Evolutionary conservation across 148 eudicot genomes (phyloP), one percentile per base, ranked within the genome.

Genomic region (Rhododendron mucronatum): DNA sequence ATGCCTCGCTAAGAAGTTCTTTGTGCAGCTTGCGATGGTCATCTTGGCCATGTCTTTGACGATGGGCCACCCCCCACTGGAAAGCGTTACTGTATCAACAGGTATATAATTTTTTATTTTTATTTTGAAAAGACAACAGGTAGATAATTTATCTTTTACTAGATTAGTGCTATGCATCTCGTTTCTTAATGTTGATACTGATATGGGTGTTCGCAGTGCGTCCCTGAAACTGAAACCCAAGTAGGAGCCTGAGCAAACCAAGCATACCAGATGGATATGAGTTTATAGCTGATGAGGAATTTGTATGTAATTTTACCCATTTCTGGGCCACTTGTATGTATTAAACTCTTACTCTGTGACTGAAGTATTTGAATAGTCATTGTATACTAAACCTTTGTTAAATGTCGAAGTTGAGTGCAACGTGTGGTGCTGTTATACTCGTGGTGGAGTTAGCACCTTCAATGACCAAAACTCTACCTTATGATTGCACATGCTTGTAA

Each of bases 31-130:
- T 96, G 99, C 83, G 94, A 91, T 89, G 95, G 96, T 82, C 98
- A 96, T 88, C 99, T 96, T 26, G 99, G 99, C 26, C 99, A 96
- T 80, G 92, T 95, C 23, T 96, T 96, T 77, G 96, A 92, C 74
- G 99, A 96, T 50, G 99, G 99, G 33, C 99, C 99, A 20, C 95
- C 93, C 13, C 99, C 99, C 39, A 96, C 99, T 0, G 95, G 99
- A 88, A 91, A 95, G 83, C 96, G 99, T 63, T 93, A 91, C 53
- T 96, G 99, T 87, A 96, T 96, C 89, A 96, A 96, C 83, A 93
- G 99, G 98, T 93, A 88, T 2, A 8, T 47, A 47, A 47, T 74
- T 74, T 37, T n/a, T n/a, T n/a, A n/a, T n/a, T n/a, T n/a, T n/a
- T n/a, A n/a, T 37, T 37, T 37, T n/a, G 39, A 37, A 37, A 37